Evolutionary conservation across 768 basidiomycete species (phyloP), one percentile per base, ranked within the genome.

Genomic region (Lactarius hengduanensis): DNA sequence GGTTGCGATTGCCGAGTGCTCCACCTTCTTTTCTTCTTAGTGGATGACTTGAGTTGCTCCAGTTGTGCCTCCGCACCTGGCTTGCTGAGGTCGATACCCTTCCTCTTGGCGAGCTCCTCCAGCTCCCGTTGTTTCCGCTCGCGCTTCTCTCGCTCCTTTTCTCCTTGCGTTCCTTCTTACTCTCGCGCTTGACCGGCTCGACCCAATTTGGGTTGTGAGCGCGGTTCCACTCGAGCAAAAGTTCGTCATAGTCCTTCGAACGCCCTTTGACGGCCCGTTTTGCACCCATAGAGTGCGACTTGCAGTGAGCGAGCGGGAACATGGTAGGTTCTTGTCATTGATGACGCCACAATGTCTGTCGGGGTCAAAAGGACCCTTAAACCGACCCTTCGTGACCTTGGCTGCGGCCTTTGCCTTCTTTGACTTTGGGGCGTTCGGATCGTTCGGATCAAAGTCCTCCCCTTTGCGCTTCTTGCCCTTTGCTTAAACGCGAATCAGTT

Each of bases 221-320:
- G 40, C 91, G 87, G 72, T 94, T 90, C 94, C 94, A 98, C 61
- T 98, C 96, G 30, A 93, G 82, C 20, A 96, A 83, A 4, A 99
- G 84, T 53, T 89, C 89, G 73, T 97, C 95, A 73, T 94, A 98
- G 8, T 79, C 76, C 61, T 89, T 84, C 0, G 92, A 91, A 4
- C 96, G 92, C 40, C 93, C 93, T 68, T 85, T 83, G 1, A 99
- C 96, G 10, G 91, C 86, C 20, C 96, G 90, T 77, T 99, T 99
- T 13, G 94, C 91, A 16, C 94, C 94, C 89, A 99, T 96, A 2
- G 93, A 90, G 75, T 99, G 96, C 6, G 96, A 94, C 77, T 99
- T 99, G 81, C 96, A 99, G 96, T 98, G 43, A 99, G 83, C 8
- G 94, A 94, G 32, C 96, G 91, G 15, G 94, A 94, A 74, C 96